Evolutionary conservation across 495 filamentous ascomycete genomes (phyloP).

Genomic region (Podospora tetraspora): DNA sequence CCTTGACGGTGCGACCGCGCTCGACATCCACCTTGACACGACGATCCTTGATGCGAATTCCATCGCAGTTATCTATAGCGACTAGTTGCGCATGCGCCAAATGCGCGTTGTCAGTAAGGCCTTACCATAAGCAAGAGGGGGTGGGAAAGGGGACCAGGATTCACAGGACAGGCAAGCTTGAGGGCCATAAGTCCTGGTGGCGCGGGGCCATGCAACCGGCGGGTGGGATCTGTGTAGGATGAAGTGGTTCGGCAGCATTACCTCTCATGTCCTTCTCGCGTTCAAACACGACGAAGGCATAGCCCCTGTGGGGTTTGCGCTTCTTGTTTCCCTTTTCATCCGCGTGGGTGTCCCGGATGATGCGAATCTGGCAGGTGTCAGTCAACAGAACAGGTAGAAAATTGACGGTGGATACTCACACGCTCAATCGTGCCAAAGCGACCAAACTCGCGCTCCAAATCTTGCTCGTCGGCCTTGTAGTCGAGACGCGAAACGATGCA

Average conservation of each 20-base stretch:
- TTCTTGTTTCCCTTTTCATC: conserved; percentile 66
- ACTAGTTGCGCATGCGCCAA: conserved; percentile 50
- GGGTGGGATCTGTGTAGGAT: conserved; percentile 22
- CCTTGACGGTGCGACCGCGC: conserved; percentile 87
- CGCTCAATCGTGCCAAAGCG: conserved; percentile 93
- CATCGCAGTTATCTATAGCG: conserved; percentile 63
- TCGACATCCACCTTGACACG: conserved; percentile 93
- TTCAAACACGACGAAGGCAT: conserved; percentile 96
- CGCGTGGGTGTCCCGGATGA: conserved; percentile 64
- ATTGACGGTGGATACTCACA: conserved; percentile 44
- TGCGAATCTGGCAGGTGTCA: conserved; percentile 65
- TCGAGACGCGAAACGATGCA: conserved; percentile 86
- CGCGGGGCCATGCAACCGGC: conserved; percentile 14
- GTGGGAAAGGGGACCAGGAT: conserved; percentile 16
- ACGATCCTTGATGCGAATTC: conserved; percentile 86
- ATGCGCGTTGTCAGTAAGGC: conserved; percentile 54
- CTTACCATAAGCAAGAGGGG: conserved; percentile 42
- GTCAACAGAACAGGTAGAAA: not conserved
- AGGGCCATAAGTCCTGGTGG: conserved; percentile 46
- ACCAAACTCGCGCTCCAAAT: conserved; percentile 90
- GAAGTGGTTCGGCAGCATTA: conserved; percentile 50
- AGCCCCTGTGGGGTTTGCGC: conserved; percentile 82
- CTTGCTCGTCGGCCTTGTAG: conserved; percentile 81
- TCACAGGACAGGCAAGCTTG: conserved; percentile 50
- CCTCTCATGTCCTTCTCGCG: conserved; percentile 99